A percentile compares a stretch with the other conserved stretches of the same genome.
phyloP scores from a whole-genome alignment of 1,139 yeast genomes.

The Pichia sp. region DNA sequence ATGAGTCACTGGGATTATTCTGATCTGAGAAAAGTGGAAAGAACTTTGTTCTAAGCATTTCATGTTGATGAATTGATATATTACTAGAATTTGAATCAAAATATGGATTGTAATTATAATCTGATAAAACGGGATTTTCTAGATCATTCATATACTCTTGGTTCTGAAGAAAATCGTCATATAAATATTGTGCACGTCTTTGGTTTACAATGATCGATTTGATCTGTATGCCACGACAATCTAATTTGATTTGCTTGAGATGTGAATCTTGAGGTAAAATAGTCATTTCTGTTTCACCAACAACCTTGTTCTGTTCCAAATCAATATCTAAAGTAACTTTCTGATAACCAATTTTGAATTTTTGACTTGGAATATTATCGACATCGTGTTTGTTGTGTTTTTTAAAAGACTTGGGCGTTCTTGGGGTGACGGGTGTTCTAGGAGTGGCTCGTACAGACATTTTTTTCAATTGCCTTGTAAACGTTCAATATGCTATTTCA shows the following conservation, averaged over 20 bases:
- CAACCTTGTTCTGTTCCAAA: conserved; percentile 42
- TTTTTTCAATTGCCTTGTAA: not conserved
- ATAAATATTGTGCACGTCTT: conserved; percentile 41
- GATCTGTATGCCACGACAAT: conserved; percentile 72
- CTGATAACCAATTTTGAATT: conserved; percentile 60
- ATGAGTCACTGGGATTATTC: conserved; percentile 62
- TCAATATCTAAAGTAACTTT: conserved; percentile 63
- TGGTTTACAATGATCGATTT: conserved; percentile 60
- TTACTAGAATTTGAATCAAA: conserved; percentile 41
- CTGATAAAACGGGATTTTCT: conserved; percentile 26
- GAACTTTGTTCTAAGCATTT: conserved; percentile 56
- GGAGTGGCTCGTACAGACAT: conserved; percentile 15
- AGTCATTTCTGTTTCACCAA: conserved; percentile 81
- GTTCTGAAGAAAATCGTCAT: conserved; percentile 40
- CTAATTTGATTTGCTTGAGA: conserved; percentile 58
- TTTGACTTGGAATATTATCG: conserved; percentile 27
- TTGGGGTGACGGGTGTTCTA: conserved; percentile 26
- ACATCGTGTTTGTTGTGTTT: conserved; percentile 23
- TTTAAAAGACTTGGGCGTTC: conserved; percentile 22
- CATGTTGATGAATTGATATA: conserved; percentile 52
- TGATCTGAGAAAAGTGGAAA: conserved; percentile 54
- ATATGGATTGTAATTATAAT: conserved; percentile 36
- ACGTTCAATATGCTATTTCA: not conserved
- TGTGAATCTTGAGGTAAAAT: conserved; percentile 62
- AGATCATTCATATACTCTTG: conserved; percentile 29